Conservation (phyloP, 2,329 filamentous ascomycete species). For the Hypoxylon sp. region DNA sequence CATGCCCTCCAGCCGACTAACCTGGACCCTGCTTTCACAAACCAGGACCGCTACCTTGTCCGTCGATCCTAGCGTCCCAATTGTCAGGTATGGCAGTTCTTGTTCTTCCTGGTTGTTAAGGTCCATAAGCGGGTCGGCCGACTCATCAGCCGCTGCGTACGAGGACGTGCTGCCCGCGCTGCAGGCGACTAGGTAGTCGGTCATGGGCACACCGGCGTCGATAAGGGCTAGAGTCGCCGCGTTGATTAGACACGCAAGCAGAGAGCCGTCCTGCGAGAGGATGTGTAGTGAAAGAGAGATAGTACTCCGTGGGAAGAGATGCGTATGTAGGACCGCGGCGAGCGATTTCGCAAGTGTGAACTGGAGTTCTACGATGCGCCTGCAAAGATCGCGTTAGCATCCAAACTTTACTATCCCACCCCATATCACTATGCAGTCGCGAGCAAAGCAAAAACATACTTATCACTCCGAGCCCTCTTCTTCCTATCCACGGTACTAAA, state of each 20-base stretch:
- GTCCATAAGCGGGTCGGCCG: slow-evolving; percentile 82
- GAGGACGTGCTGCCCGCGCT: slow-evolving; percentile 85
- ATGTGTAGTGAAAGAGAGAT: slow-evolving; percentile 89
- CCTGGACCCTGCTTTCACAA: slow-evolving; percentile 90
- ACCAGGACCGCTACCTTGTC: slow-evolving; percentile 84
- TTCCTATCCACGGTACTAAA: slow-evolving; percentile 91
- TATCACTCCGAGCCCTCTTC: slow-evolving; percentile 80
- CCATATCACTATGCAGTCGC: slow-evolving; percentile 13
- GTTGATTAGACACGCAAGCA: slow-evolving; percentile 91
- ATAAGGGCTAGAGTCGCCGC: slow-evolving; percentile 91
- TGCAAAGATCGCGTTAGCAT: slow-evolving; percentile 55
- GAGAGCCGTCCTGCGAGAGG: slow-evolving; percentile 88
- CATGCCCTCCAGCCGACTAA: slow-evolving; percentile 88
- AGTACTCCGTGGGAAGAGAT: slow-evolving; percentile 88
- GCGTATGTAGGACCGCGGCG: slow-evolving; percentile 81
- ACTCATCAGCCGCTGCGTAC: slow-evolving; percentile 73
- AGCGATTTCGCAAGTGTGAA: slow-evolving; percentile 84
- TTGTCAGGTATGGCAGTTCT: slow-evolving; percentile 89
- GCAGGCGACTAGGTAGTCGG: slow-evolving; percentile 88
- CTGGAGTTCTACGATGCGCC: slow-evolving; percentile 84
- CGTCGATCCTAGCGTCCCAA: slow-evolving; percentile 80
- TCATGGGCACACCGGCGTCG: slow-evolving; percentile 96
- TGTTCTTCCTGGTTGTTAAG: slow-evolving; percentile 84
- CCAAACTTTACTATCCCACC: neutral
- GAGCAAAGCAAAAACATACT: slow-evolving; percentile 65